Percentiles rank a stretch among this genome's conserved stretches.
These are phyloP conservation scores for Fusarium sp. DNA, from an alignment of 2,329 filamentous ascomycete genomes.

Conservation along the genomic window DNA sequence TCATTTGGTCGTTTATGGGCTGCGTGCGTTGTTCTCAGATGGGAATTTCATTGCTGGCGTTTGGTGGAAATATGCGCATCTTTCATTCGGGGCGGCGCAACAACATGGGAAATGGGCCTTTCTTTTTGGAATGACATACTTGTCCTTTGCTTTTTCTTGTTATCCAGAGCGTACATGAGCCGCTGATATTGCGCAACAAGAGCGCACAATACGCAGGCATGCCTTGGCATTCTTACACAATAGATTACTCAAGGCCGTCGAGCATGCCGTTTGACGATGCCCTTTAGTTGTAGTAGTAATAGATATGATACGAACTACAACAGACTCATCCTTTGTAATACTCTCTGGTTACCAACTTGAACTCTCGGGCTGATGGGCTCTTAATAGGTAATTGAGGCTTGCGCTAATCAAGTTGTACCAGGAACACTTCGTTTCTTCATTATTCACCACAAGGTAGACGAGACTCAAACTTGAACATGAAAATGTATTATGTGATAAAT, in stretches of 20 bases:
- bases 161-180: conserved; percentile 36
- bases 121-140: conserved; percentile 17
- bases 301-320: conserved; percentile 38
- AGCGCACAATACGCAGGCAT: conserved; percentile 26
- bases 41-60: conserved; percentile 25
- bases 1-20: not conserved
- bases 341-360: not conserved
- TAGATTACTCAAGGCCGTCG: conserved; percentile 38
- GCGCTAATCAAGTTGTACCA: not conserved
- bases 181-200: conserved; percentile 20
- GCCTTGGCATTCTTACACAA: conserved; percentile 20
- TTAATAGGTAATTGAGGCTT: not conserved
- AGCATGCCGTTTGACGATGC: conserved; percentile 28
- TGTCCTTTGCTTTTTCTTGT: conserved; percentile 22
- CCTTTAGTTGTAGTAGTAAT: conserved; percentile 44
- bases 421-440: not conserved
- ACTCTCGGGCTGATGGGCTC: not conserved
- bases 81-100: conserved; percentile 31
- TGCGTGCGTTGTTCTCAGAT: not conserved
- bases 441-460: not conserved
- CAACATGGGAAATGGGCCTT: conserved; percentile 14
- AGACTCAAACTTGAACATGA: conserved; percentile 19
- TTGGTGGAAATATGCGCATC: conserved; percentile 27
- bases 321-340: not conserved
- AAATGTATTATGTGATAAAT: conserved; percentile 37